Percentiles rank a stretch among this genome's conserved stretches.
Evolutionary conservation across 371 early-diverging fungal genomes (phyloP).

Genomic region (Mucor plumbeus): DNA sequence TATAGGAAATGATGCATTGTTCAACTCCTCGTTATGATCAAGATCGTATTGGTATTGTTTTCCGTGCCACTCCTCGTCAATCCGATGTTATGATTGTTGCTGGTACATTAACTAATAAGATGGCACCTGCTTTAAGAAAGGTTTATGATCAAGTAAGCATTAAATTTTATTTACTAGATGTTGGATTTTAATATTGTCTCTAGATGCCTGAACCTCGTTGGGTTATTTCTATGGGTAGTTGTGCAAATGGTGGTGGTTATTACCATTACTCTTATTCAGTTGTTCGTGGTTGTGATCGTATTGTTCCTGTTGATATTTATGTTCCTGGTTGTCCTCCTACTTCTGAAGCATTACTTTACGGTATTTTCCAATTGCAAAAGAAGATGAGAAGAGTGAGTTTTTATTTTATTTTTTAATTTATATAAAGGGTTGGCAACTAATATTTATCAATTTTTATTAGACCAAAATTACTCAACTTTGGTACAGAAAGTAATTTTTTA

Average conservation of each 20-base stretch:
- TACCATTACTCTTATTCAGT: constrained; percentile 98
- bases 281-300: constrained; percentile 94
- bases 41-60: constrained; percentile 97
- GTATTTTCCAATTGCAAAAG: constrained; percentile 96
- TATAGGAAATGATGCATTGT: constrained; percentile 97
- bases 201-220: constrained; percentile 97
- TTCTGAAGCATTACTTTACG: constrained; percentile 95
- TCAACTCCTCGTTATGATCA: constrained; percentile 97
- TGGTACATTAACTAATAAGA: constrained; percentile 97
- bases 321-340: constrained; percentile 99
- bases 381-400: constrained; percentile 84
- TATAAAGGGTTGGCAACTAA: not conserved
- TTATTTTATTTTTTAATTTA: not conserved
- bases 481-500: constrained; percentile 56
- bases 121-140: constrained; percentile 97
- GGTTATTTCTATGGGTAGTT: constrained; percentile 98
- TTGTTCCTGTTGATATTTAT: constrained; percentile 96
- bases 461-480: constrained; percentile 62
- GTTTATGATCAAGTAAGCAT: constrained; percentile 88
- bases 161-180: not conserved
- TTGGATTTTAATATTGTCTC: not conserved
- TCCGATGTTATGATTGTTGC: constrained; percentile 99
- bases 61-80: constrained; percentile 98
- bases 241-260: constrained; percentile 99
- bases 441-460: constrained; percentile 20